A percentile compares a stretch with the other conserved stretches of the same genome.
phyloP scores from a whole-genome alignment of 2,329 filamentous ascomycete genomes.

The Coniochaeta prunicola region DNA sequence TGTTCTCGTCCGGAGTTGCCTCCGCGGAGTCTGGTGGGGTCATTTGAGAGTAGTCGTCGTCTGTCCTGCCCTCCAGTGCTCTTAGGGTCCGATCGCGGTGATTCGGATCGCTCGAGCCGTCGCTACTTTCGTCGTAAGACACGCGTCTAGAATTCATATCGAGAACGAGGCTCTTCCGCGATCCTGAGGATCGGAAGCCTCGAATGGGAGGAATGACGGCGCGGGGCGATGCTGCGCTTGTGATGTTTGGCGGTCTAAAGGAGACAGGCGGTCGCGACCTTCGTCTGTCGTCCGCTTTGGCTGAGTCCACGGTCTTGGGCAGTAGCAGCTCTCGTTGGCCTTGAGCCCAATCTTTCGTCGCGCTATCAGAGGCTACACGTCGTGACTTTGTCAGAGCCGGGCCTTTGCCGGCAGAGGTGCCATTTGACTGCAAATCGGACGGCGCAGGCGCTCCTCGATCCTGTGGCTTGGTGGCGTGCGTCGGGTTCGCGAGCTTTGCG shows the following conservation, averaged over 20 bases:
- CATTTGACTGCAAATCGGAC: conserved; percentile 1
- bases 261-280: conserved; percentile 42
- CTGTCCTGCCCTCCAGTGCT: conserved; percentile 39
- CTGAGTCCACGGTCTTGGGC: conserved; percentile 35
- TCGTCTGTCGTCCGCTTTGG: conserved; percentile 41
- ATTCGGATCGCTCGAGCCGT: conserved; percentile 30
- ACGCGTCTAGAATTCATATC: conserved; percentile 42
- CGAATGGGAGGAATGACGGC: conserved; percentile 45
- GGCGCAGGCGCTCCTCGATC: not conserved
- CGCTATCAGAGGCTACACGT: conserved; percentile 18
- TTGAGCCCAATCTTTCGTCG: conserved; percentile 26
- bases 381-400: conserved; percentile 16
- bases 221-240: conserved; percentile 15
- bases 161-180: conserved; percentile 44
- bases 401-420: conserved; percentile 8
- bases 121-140: conserved; percentile 36
- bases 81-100: conserved; percentile 43
- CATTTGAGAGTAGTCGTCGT: conserved; percentile 28
- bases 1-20: conserved; percentile 41
- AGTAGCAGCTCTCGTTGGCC: conserved; percentile 41
- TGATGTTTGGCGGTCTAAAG: conserved; percentile 33
- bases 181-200: conserved; percentile 48
- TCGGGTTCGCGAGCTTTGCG: conserved; percentile 11
- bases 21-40: conserved; percentile 32
- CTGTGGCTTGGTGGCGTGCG: not conserved